Percentiles rank a stretch among this genome's conserved stretches.
phyloP scores from a whole-genome alignment of 1,284 basidiomycete species.

The Boletus albobrunnescens region DNA sequence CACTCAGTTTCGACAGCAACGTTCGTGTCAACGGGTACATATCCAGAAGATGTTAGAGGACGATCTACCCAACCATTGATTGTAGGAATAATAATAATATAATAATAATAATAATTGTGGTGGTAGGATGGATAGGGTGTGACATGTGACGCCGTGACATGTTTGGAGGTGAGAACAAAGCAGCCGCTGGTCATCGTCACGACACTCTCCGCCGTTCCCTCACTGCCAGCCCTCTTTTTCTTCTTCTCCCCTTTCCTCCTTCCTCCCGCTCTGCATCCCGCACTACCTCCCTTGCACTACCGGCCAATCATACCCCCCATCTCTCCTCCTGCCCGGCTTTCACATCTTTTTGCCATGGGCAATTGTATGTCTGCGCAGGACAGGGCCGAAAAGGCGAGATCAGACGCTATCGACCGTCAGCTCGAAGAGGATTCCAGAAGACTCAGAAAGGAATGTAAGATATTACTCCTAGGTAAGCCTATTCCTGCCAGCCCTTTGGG shows the following conservation, averaged over 20 bases:
- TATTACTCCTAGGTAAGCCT: conserved; percentile 79
- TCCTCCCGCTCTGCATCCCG: neutral
- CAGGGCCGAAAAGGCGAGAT: conserved; percentile 60
- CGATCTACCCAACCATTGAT: too few species aligned
- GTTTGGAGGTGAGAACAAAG: conserved; percentile 26
- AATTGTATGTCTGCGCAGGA: conserved; percentile 61
- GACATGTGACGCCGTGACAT: conserved; percentile 24
- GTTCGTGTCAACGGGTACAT: neutral
- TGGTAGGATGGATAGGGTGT: neutral
- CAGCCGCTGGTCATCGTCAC: conserved; percentile 21
- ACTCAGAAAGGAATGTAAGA: conserved; percentile 92
- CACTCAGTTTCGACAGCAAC: neutral
- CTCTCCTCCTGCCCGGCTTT: neutral
- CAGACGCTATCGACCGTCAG: conserved; percentile 67
- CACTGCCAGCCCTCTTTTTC: neutral
- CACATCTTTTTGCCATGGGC: conserved; percentile 45
- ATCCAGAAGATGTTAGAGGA: too few species aligned
- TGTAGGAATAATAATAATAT: too few species aligned
- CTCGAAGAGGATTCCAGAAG: conserved; percentile 69
- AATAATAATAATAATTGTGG: too few species aligned
- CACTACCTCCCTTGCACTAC: neutral
- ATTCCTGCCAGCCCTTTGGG: conserved; percentile 3
- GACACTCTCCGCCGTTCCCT: conserved; percentile 16
- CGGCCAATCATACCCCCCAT: neutral
- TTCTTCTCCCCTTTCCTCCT: neutral